Evolutionary conservation across 2,329 filamentous ascomycete genomes (phyloP).

Genomic region (Chrysoporthe puriensis): DNA sequence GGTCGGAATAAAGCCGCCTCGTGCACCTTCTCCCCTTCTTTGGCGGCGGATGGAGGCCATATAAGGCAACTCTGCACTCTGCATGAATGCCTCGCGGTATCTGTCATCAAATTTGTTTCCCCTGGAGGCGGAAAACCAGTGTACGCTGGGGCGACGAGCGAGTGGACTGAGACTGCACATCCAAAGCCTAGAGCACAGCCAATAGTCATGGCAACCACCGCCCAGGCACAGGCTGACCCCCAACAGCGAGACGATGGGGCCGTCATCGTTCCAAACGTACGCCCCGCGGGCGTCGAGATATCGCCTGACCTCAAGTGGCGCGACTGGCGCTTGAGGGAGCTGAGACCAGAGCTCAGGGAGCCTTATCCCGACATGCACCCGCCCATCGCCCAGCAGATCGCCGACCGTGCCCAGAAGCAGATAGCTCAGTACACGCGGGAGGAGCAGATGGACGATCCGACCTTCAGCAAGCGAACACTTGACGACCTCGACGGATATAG

Average conservation of each 20-base stretch:
- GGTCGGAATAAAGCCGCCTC: constrained; percentile 21
- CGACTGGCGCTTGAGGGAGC: constrained; percentile 24
- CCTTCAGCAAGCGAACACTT: constrained; percentile 15
- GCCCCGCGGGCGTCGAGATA: constrained; percentile 3
- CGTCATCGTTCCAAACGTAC: constrained; percentile 18
- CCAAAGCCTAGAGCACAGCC: neutral
- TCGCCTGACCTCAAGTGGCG: constrained; percentile 22
- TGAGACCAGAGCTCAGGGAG: constrained; percentile 17
- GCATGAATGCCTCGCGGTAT: neutral
- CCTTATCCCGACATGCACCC: constrained; percentile 9
- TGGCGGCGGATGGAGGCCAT: constrained; percentile 7
- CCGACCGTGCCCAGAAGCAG: constrained; percentile 2
- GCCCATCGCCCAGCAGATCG: constrained; percentile 4
- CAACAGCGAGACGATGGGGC: neutral
- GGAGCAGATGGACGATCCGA: neutral
- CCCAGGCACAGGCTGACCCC: neutral
- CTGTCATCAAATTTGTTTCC: neutral
- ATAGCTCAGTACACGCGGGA: neutral
- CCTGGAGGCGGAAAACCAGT: neutral
- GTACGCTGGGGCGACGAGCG: neutral
- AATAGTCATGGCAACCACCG: neutral
- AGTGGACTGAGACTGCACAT: neutral
- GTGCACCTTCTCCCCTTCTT: neutral
- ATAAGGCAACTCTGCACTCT: constrained; percentile 19
- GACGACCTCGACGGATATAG: constrained; percentile 12